Conservation (phyloP, 257 asterid species). For the Coffea canephora region DNA sequence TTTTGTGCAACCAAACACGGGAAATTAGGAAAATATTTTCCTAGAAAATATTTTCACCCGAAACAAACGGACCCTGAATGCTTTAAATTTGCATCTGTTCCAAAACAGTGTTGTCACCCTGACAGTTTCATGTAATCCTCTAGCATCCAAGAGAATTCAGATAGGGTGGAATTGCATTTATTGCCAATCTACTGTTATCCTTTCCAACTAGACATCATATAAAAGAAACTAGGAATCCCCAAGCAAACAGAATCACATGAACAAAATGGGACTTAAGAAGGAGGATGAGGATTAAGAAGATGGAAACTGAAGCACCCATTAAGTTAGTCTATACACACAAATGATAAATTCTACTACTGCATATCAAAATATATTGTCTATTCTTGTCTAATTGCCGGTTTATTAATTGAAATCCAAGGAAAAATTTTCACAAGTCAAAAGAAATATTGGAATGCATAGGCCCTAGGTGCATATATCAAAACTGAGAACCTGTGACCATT, state of each 20-base stretch:
- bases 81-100: not conserved
- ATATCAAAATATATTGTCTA: too few relatives aligned
- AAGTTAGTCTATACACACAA: not conserved
- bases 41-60: too few relatives aligned
- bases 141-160: too few relatives aligned
- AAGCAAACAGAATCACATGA: not conserved
- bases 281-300: not conserved
- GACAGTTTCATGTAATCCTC: not conserved
- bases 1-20: too few relatives aligned
- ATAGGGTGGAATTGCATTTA: not conserved
- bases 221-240: not conserved
- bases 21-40: too few relatives aligned
- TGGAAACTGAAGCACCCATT: not conserved
- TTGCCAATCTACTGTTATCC: not conserved
- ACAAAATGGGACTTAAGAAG: not conserved
- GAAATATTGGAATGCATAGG: too few relatives aligned
- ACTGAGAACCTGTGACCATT: too few relatives aligned
- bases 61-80: too few relatives aligned
- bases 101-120: not conserved
- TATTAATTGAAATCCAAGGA: too few relatives aligned
- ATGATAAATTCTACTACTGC: not conserved
- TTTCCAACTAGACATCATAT: not conserved
- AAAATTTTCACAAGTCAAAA: too few relatives aligned
- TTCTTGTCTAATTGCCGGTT: too few relatives aligned
- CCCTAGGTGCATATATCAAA: too few relatives aligned